Evolutionary conservation across 177 flowering plant genomes (phyloP), one percentile per base, ranked within the genome.

Genomic region (Tripterygium wilfordii): DNA sequence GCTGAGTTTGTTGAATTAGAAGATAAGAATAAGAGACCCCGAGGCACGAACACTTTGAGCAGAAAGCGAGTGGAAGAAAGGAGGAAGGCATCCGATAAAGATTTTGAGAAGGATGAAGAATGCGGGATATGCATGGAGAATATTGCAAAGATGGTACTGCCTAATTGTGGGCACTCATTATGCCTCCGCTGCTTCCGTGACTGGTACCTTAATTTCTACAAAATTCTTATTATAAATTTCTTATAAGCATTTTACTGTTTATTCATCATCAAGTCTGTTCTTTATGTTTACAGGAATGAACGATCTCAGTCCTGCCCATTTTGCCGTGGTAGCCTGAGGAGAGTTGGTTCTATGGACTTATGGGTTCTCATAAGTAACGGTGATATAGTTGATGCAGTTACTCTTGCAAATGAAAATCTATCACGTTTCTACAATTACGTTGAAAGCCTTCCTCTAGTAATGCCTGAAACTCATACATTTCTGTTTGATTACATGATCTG

Each of bases 301-400:
- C 50, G 86, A 28, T 83, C 95, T n/a, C 67, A 69, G 52, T 73
- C 91, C 38, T 86, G 95, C 70, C 95, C 91, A 10, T 86, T 80
- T 57, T 83, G 88, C 46, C 79, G 88, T 16, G 77, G 71, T 46
- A 81, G 72, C 63, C 48, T 86, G 16, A 77, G 62, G 55, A 63
- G 75, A 57, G 76, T 82, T 9, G 54, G 49, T 30, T 71, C 83
- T 3, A 45, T 32, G 21, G 92, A 87, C 49, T 60, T 87, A 28
- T 87, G 92, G 89, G 77, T 79, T 55, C 73, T 79, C 17, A 78
- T 68, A 4, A 58, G 76, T 40, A 59, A 49, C 36, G 29, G 36
- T 18, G 85, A 87, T 35, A 71, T 78, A 24, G 60, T 80, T 20
- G 88, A 87, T 42, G 31, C 62, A 2, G 22, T 31, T 14, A 66